phyloP scores from a whole-genome alignment of 2,329 filamentous ascomycete species.

The Graphium sp. region DNA sequence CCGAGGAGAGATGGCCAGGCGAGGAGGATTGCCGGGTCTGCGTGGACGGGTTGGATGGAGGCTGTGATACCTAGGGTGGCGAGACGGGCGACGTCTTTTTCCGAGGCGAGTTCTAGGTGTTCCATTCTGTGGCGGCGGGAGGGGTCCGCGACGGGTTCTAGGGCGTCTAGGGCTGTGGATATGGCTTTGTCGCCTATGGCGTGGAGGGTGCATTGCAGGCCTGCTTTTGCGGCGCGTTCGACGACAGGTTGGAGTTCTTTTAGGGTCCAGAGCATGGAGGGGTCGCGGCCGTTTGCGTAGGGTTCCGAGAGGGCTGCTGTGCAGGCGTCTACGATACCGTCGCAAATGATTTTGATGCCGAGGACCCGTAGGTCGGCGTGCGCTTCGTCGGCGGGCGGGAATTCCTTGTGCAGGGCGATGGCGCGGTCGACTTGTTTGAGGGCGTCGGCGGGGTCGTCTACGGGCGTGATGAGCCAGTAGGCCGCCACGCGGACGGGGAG shows the following conservation, averaged over 20 bases:
- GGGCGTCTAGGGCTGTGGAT: slow-evolving; percentile 35
- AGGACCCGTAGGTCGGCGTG: slow-evolving; percentile 28
- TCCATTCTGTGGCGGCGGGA: slow-evolving; percentile 43
- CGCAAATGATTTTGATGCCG: slow-evolving; percentile 48
- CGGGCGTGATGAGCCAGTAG: slow-evolving; percentile 39
- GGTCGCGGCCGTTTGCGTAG: slow-evolving; percentile 28
- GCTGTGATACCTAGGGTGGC: slow-evolving; percentile 42
- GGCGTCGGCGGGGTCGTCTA: slow-evolving; percentile 19
- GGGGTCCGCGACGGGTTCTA: slow-evolving; percentile 24
- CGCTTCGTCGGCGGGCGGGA: slow-evolving; percentile 15
- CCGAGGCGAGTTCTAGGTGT: slow-evolving; percentile 42
- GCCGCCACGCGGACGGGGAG: slow-evolving; percentile 30
- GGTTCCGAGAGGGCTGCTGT: slow-evolving; percentile 44
- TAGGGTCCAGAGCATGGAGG: slow-evolving; percentile 34
- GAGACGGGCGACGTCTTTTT: slow-evolving; percentile 35
- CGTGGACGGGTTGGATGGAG: slow-evolving; percentile 39
- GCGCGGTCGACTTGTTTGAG: slow-evolving; percentile 30
- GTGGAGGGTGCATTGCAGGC: slow-evolving; percentile 45
- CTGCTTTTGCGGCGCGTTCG: slow-evolving; percentile 29
- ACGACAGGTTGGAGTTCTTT: slow-evolving; percentile 36
- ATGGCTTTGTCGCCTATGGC: slow-evolving; percentile 48
- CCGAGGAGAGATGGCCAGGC: slow-evolving; percentile 45
- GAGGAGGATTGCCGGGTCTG: slow-evolving; percentile 41
- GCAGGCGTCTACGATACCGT: slow-evolving; percentile 48
- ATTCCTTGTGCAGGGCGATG: slow-evolving; percentile 21